Percentiles rank a stretch among this genome's conserved stretches.
Conservation (phyloP, 129 eudicot genomes). For the Pseudognaphalium luteoalbum region DNA sequence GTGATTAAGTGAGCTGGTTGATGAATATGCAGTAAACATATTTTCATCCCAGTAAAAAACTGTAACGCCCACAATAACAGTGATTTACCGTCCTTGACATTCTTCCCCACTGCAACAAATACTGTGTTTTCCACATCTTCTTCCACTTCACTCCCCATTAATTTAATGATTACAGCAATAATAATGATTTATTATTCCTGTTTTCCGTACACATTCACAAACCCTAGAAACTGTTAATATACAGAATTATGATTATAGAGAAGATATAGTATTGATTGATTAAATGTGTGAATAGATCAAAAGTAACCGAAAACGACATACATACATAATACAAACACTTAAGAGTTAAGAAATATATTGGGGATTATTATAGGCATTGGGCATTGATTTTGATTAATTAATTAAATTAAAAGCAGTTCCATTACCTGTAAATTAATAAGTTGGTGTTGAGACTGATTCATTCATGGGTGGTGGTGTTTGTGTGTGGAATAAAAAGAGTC, state of each 20-base stretch:
- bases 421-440: background rate
- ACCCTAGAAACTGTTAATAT: background rate
- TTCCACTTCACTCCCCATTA: slow-evolving; percentile 56
- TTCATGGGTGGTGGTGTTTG: background rate
- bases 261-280: too few relatives aligned
- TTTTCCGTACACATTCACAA: background rate
- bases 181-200: background rate
- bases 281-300: background rate
- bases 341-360: too few relatives aligned
- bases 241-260: background rate
- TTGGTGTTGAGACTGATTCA: background rate
- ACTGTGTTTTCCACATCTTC: slow-evolving; percentile 42
- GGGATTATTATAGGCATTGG: too few relatives aligned
- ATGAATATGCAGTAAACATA: slow-evolving; percentile 63
- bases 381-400: too few relatives aligned
- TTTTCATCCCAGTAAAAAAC: slow-evolving; percentile 46
- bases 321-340: too few relatives aligned
- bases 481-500: background rate
- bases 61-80: slow-evolving; percentile 47
- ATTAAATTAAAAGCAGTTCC: too few relatives aligned
- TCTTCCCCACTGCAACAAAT: slow-evolving; percentile 68
- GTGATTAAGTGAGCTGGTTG: slow-evolving; percentile 45
- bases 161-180: background rate
- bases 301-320: too few relatives aligned
- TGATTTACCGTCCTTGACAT: slow-evolving; percentile 53